Conservation (phyloP, 164 flowering plant genomes). For the Vitis cinerea region DNA sequence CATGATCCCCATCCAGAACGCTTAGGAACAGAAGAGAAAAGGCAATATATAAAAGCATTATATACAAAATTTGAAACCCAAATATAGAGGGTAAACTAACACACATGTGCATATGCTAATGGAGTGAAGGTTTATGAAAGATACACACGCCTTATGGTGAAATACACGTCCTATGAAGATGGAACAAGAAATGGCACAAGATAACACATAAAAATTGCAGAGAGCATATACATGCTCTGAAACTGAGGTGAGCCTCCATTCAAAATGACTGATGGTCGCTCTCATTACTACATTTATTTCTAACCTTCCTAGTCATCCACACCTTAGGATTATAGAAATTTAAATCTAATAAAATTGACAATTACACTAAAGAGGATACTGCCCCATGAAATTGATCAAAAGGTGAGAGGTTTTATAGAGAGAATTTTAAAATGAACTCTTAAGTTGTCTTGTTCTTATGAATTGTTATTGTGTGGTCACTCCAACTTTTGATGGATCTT, state of each 20-base stretch:
- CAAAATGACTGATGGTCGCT: neutral
- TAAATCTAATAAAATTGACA: no score
- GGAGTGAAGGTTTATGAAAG: neutral
- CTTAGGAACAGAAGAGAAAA: neutral
- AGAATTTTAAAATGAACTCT: no score
- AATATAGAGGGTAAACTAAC: neutral
- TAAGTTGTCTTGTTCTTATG: no score
- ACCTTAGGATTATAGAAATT: no score
- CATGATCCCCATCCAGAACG: neutral
- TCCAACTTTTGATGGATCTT: no score
- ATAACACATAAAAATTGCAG: neutral
- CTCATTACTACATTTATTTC: neutral
- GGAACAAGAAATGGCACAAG: neutral
- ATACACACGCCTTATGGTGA: neutral
- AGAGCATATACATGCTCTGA: neutral
- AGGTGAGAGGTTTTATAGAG: no score
- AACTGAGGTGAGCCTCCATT: neutral
- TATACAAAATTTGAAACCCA: no score
- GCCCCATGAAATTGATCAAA: no score
- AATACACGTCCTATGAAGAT: neutral
- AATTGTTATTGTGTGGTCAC: no score
- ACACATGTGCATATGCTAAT: neutral
- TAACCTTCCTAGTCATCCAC: no score
- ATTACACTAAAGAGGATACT: no score
- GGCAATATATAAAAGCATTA: neutral